Base-by-base conservation (phyloP, 345 rosid species). In the Eucalyptus coolabah region DNA sequence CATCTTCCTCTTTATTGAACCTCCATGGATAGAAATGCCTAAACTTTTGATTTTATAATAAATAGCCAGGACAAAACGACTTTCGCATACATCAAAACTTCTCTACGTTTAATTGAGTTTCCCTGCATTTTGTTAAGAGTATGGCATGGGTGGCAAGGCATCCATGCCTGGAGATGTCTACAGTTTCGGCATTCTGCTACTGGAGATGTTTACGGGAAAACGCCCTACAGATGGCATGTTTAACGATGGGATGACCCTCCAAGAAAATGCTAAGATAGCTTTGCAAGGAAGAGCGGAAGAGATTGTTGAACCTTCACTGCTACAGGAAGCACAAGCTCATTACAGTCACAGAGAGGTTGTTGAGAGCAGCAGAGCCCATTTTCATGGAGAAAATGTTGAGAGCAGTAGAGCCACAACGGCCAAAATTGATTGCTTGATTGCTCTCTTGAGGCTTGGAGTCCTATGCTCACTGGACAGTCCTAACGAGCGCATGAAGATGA, bases 161-260 rank as follows among this genome's bases (percentile, higher is more conserved):
- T 92, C 95, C 72, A 90, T 89, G 69, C 67, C 69, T 47, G 92
- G 93, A 53, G 93, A 93, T 88, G 91, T 91, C 85, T 92, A 94
- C 88, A 94, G 85, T 19, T 89, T 40, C 28, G 28, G 88, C 0
- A 12, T 92, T 83, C 88, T 92, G 56, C 60, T 93, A n/a, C 63
- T 92, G 91, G 95, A 93, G 83, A 93, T 93, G 91, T 92, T 93
- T 42, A 91, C 91, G 5, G 90, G 93, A 16, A 94, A 91, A 60
- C 88, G 91, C 63, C 95, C 95, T 0, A 92, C 91, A 53, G 83
- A 92, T 17, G 53, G 56, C 24, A 89, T 88, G 60, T 93, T 93
- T 56, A 51, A 87, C 23, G 94, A 90, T 50, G 87, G 89, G 49
- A 87, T 50, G 44, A 91, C 89, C 88, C 91, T 94, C 67, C 90